Evolutionary conservation across 805 yeast species (phyloP).

Genomic region (Hanseniaspora osmophila): DNA sequence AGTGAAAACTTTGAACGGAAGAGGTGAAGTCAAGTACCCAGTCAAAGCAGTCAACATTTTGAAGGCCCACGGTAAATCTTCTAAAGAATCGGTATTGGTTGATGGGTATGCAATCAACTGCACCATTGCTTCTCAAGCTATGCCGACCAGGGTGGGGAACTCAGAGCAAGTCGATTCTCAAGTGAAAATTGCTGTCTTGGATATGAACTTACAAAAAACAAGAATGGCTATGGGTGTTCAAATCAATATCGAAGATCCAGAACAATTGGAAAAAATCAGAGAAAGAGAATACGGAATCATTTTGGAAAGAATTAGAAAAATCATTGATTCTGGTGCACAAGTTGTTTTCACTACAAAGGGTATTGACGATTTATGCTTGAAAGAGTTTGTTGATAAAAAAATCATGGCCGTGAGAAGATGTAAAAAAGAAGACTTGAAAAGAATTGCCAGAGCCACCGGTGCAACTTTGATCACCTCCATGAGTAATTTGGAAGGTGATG

Average conservation of each 20-base stretch:
- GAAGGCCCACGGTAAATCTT: conserved; percentile 92
- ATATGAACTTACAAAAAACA: conserved; percentile 87
- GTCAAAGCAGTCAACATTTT: conserved; percentile 92
- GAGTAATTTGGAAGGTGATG: conserved; percentile 93
- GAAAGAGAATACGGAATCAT: conserved; percentile 79
- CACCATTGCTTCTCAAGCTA: conserved; percentile 94
- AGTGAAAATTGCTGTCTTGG: conserved; percentile 79
- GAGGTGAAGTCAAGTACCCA: conserved; percentile 86
- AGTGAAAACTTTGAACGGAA: conserved; percentile 75
- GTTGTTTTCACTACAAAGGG: conserved; percentile 90
- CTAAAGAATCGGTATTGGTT: conserved; percentile 72
- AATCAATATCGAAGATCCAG: conserved; percentile 93
- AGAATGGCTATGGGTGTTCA: conserved; percentile 98
- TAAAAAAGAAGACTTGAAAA: conserved; percentile 87
- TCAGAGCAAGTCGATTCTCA: conserved; percentile 20
- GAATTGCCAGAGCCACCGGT: conserved; percentile 97
- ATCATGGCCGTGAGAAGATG: conserved; percentile 95
- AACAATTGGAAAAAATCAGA: conserved; percentile 84
- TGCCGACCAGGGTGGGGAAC: conserved; percentile 52
- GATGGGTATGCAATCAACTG: conserved; percentile 94
- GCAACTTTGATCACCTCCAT: conserved; percentile 77
- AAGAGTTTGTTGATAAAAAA: conserved; percentile 80
- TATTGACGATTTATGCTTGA: conserved; percentile 81
- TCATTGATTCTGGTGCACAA: conserved; percentile 79
- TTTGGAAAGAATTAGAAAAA: conserved; percentile 67